Percentiles rank a stretch among this genome's conserved stretches.
phyloP scores from a whole-genome alignment of 169 alveolate species.

The Eimeria praecox region DNA sequence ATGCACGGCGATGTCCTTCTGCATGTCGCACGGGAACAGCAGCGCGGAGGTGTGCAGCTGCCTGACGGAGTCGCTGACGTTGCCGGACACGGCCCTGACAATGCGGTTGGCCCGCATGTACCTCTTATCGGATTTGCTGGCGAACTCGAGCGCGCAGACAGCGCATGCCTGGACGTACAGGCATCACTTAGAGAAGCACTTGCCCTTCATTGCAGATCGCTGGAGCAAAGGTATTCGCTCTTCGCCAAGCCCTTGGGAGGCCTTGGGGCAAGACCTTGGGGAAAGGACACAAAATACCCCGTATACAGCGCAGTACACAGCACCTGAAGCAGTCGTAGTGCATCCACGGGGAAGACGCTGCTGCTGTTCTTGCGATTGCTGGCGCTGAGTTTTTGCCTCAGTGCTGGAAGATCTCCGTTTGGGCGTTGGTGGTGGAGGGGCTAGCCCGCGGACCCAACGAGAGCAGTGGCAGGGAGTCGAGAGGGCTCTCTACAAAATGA shows the following conservation, averaged over 20 bases:
- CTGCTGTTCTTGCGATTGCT: conserved; percentile 17
- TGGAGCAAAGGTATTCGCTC: conserved; percentile 80
- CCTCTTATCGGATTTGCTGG: conserved; percentile 86
- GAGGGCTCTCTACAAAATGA: conserved; percentile 76
- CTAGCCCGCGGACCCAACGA: conserved; percentile 65
- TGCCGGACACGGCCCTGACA: conserved; percentile 75
- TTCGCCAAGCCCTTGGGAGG: background rate
- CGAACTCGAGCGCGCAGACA: conserved; percentile 85
- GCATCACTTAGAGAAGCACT: conserved; percentile 84
- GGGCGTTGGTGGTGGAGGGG: conserved; percentile 72
- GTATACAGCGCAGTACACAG: background rate
- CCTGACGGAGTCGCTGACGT: conserved; percentile 69
- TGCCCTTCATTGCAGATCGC: conserved; percentile 85
- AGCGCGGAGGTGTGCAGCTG: conserved; percentile 73
- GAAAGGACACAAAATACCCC: background rate
- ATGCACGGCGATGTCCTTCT: conserved; percentile 76
- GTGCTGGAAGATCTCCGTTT: conserved; percentile 70
- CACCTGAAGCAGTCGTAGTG: background rate
- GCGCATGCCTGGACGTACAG: conserved; percentile 87
- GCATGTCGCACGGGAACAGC: conserved; percentile 77
- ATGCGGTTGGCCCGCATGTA: conserved; percentile 86
- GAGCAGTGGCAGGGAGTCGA: conserved; percentile 77
- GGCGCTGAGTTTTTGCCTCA: conserved; percentile 1
- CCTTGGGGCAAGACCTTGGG: background rate
- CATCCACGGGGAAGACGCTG: background rate